Base-by-base conservation (phyloP, 1,284 basidiomycete species). In the Bondarzewia mesenterica region DNA sequence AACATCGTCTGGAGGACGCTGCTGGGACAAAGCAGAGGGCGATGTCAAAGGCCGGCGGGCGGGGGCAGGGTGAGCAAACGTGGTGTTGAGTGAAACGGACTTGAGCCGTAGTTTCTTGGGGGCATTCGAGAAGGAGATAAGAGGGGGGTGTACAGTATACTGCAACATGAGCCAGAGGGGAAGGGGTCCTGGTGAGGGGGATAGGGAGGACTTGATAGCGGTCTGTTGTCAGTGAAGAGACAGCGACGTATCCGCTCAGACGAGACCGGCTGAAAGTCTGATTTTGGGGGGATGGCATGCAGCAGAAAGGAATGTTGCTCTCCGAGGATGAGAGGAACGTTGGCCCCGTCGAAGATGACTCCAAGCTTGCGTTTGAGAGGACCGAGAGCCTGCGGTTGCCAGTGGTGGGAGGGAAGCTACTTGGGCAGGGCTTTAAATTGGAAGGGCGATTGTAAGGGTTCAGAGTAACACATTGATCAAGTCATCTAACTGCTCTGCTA, bases 221-320 rank as follows among this genome's bases (percentile, higher is more conserved):
- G 38, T 16, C 36, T 39, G 29, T 49, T 42, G 51, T 25, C 25
- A 46, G 29, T 36, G 42, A 49, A 44, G 47, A 49, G 42, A 44
- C 23, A 27, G 47, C 41, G 46, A 42, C 20, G 23, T n/a, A 42
- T 48, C 46, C 53, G 62, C 67, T 73, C 75, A 77, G 73, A 77
- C 73, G 65, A 74, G 73, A 72, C 74, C 74, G 63, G 73, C 73
- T 75, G 66, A 62, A 63, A 71, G 73, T 73, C 74, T 75, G 75
- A 42, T n/a, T n/a, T 38, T 41, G n/a, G 35, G 63, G 70, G 67
- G 66, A 25, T 49, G 42, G 50, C 75, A 77, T 78, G 69, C 75
- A 77, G 70, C 58, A 37, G 38, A 12, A 27, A n/a, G 39, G 38
- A 23, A 42, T 7, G 29, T 4, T 32, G 29, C 6, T 32, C 29